A percentile compares a stretch with the other conserved stretches of the same genome.
Conservation (phyloP, 1,284 basidiomycete genomes). For the Papiliotrema laurentii region DNA sequence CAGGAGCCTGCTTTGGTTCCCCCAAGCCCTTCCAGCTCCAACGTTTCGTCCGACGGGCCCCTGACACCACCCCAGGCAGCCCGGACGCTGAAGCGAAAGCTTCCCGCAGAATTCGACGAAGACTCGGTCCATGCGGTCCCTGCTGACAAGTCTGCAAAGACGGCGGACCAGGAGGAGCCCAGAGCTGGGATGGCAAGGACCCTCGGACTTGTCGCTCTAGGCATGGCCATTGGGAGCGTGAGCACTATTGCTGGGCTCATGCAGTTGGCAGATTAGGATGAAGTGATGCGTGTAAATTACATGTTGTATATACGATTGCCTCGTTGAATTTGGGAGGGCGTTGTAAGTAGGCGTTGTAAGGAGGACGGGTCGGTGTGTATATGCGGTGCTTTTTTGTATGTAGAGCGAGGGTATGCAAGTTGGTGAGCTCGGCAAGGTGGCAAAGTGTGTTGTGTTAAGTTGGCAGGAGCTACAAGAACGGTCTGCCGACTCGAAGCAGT, state of each 20-base stretch:
- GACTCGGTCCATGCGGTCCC: not conserved
- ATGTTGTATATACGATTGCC: not conserved
- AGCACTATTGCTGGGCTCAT: slow-evolving; percentile 35
- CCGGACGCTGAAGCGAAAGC: not conserved
- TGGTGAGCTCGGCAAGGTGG: too few relatives aligned
- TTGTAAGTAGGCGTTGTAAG: too few relatives aligned
- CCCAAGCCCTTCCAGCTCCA: not conserved
- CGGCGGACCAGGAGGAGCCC: not conserved
- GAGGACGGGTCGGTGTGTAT: too few relatives aligned
- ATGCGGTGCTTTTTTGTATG: too few relatives aligned
- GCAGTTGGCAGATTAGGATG: slow-evolving; percentile 20
- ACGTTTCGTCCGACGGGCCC: slow-evolving; percentile 1
- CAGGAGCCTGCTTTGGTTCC: not conserved
- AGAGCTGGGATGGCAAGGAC: not conserved
- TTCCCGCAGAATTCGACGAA: not conserved
- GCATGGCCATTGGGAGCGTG: slow-evolving; percentile 27
- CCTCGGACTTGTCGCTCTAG: slow-evolving; percentile 23
- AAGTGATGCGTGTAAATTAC: not conserved
- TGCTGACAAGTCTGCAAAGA: not conserved
- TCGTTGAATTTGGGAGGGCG: too few relatives aligned
- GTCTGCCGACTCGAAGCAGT: too few relatives aligned
- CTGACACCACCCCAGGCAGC: not conserved
- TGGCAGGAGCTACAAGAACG: too few relatives aligned
- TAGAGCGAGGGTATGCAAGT: too few relatives aligned
- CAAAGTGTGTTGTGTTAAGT: too few relatives aligned